phyloP scores from a whole-genome alignment of 2,329 filamentous ascomycete species.

The Calonectria montana region DNA sequence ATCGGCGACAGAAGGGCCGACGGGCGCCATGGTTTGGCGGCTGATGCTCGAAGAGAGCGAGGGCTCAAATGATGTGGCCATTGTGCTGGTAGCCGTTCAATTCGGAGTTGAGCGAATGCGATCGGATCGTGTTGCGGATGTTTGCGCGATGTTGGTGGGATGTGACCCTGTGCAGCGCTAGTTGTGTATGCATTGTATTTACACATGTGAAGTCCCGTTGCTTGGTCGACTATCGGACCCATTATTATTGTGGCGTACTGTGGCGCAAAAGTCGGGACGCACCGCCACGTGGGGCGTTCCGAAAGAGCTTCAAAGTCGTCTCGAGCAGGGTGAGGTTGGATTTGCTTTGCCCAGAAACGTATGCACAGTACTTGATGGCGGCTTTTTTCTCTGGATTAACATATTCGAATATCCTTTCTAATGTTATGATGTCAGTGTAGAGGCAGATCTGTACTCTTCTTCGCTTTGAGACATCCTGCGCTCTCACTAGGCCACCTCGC shows the following conservation, averaged over 20 bases:
- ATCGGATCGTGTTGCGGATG: not conserved
- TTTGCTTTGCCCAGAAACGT: conserved; percentile 14
- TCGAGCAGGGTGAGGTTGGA: conserved; percentile 9
- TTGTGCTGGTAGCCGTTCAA: conserved; percentile 41
- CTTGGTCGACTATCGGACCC: conserved; percentile 40
- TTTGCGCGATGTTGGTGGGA: conserved; percentile 10
- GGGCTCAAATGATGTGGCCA: conserved; percentile 74
- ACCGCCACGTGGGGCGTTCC: conserved; percentile 42
- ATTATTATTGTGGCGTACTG: conserved; percentile 21
- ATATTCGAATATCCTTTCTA: not conserved
- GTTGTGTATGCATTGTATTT: conserved; percentile 31
- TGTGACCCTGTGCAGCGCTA: conserved; percentile 11
- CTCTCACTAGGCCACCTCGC: conserved; percentile 39
- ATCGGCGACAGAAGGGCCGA: conserved; percentile 76
- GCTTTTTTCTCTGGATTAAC: not conserved
- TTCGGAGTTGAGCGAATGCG: not conserved
- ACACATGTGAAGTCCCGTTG: conserved; percentile 39
- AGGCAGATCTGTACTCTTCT: conserved; percentile 17
- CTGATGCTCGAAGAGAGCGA: conserved; percentile 73
- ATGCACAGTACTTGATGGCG: conserved; percentile 13
- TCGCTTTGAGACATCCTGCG: conserved; percentile 36
- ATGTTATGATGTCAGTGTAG: conserved; percentile 35
- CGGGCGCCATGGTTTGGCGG: conserved; percentile 68
- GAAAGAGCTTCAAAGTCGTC: conserved; percentile 36
- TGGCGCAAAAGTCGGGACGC: conserved; percentile 38